phyloP scores from a whole-genome alignment of 108 stramenopile genomes.

The Skeletonema marinoi region DNA sequence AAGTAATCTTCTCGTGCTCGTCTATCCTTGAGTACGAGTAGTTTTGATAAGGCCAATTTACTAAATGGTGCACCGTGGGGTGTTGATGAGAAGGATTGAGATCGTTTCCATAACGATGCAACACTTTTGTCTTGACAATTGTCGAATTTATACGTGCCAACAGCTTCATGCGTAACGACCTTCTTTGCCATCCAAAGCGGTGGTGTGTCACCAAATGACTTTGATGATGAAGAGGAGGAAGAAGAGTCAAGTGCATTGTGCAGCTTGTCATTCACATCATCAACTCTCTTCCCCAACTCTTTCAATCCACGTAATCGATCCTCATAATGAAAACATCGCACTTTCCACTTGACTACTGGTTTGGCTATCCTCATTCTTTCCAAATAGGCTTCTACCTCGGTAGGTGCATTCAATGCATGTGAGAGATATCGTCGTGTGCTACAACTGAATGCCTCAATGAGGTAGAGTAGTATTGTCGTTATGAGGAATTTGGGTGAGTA shows the following conservation, averaged over 20 bases:
- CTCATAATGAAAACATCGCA: conserved; percentile 85
- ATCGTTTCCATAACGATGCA: conserved; percentile 83
- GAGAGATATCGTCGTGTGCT: conserved; percentile 71
- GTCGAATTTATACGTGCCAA: conserved; percentile 55
- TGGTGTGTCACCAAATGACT: conserved; percentile 5
- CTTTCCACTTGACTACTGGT: conserved; percentile 79
- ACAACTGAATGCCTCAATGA: conserved; percentile 76
- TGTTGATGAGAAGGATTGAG: conserved; percentile 31
- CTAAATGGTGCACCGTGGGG: conserved; percentile 67
- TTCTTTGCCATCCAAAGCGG: conserved; percentile 63
- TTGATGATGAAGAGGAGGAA: conserved; percentile 5
- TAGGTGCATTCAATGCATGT: conserved; percentile 66
- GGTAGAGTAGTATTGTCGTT: conserved; percentile 56
- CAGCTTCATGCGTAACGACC: conserved; percentile 71
- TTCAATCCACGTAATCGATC: conserved; percentile 40
- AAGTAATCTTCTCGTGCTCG: conserved; percentile 81
- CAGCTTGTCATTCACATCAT: not conserved
- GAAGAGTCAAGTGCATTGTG: conserved; percentile 14
- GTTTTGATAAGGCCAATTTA: conserved; percentile 70
- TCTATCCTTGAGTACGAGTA: conserved; percentile 67
- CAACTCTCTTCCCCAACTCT: conserved; percentile 2
- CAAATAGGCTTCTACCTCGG: conserved; percentile 65
- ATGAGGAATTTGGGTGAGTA: conserved; percentile 44
- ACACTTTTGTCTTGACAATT: conserved; percentile 69
- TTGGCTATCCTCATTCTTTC: conserved; percentile 54